phyloP scores from a whole-genome alignment of 257 asterid species.

The Asclepias syriaca region DNA sequence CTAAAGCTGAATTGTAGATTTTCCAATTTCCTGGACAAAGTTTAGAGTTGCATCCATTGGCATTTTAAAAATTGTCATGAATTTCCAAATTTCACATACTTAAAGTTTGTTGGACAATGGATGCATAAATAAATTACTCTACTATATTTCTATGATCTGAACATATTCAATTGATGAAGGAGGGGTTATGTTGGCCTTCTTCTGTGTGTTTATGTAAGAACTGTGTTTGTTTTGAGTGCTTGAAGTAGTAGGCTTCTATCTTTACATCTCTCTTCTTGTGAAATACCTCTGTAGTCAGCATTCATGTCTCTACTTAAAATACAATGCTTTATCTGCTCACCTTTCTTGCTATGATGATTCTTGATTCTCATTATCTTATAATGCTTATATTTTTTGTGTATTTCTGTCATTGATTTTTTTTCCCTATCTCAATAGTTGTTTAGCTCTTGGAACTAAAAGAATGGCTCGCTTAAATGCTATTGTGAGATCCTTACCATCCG shows the following conservation, averaged over 20 bases:
- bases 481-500: slow-evolving; percentile 97
- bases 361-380: neutral
- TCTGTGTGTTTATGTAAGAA: neutral
- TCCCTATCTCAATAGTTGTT: slow-evolving; percentile 48
- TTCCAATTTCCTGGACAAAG: neutral
- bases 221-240: neutral
- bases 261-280: neutral
- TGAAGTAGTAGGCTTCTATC: neutral
- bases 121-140: neutral
- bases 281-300: neutral
- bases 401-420: neutral
- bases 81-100: neutral
- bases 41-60: neutral
- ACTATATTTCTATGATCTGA: neutral
- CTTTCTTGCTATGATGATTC: neutral
- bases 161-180: neutral
- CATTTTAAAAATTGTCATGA: neutral
- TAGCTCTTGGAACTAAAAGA: slow-evolving; percentile 97
- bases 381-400: neutral
- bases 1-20: neutral
- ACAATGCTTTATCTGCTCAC: neutral
- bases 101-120: neutral
- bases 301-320: neutral
- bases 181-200: neutral
- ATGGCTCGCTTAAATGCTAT: slow-evolving; percentile 99